Conservation (phyloP, 148 eudicot genomes). For the Pouteria glomerata region DNA sequence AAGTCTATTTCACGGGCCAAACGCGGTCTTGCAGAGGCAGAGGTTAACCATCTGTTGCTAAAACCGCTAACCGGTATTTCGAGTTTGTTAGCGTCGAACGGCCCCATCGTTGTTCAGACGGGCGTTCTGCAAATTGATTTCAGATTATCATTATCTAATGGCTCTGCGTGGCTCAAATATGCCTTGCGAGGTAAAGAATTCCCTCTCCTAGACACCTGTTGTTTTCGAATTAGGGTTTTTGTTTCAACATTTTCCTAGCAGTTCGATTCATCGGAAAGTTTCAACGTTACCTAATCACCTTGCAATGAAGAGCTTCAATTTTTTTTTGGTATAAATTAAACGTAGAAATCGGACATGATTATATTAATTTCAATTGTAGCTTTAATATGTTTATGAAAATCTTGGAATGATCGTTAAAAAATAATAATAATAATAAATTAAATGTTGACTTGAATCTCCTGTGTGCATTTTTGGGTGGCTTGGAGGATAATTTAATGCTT, state of each 20-base stretch:
- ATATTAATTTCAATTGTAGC: no score
- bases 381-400: not conserved
- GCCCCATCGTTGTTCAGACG: not conserved
- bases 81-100: not conserved
- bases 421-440: not conserved
- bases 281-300: not conserved
- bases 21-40: not conserved
- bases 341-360: not conserved
- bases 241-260: not conserved
- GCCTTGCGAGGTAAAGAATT: not conserved
- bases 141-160: not conserved
- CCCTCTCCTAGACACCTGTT: not conserved
- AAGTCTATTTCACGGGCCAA: no score
- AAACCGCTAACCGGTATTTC: not conserved
- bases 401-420: not conserved
- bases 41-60: not conserved
- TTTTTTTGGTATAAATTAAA: not conserved
- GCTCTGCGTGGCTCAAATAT: not conserved
- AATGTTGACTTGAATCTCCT: not conserved
- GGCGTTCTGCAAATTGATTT: not conserved
- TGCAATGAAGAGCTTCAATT: not conserved
- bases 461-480: not conserved
- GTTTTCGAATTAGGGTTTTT: not conserved
- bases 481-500: not conserved
- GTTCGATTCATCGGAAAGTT: not conserved